These are phyloP conservation scores for Mycena albidolilacea DNA, from an alignment of 768 basidiomycete genomes.

Conservation along the genomic window DNA sequence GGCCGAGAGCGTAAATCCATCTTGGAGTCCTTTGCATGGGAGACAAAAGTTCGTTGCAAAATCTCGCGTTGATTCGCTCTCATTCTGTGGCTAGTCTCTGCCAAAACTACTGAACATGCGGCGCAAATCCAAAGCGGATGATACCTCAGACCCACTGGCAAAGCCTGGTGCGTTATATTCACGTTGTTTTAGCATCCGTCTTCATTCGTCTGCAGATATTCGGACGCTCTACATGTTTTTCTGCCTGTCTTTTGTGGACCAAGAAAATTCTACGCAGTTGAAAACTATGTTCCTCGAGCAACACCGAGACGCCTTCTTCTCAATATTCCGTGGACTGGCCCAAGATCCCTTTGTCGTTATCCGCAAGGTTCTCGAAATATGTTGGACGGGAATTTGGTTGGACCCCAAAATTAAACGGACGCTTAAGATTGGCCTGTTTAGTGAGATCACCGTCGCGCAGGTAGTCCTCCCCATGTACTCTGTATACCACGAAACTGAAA, in stretches of 20 bases:
- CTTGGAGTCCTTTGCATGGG: slow-evolving; percentile 84
- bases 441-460: slow-evolving; percentile 73
- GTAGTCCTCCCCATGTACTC: slow-evolving; percentile 54
- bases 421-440: slow-evolving; percentile 80
- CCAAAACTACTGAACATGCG: slow-evolving; percentile 81
- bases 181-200: neutral
- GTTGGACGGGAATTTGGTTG: slow-evolving; percentile 84
- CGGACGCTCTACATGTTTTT: slow-evolving; percentile 83
- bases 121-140: slow-evolving; percentile 65
- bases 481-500: slow-evolving; percentile 4
- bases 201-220: slow-evolving; percentile 68
- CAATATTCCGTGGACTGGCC: slow-evolving; percentile 79
- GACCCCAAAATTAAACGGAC: slow-evolving; percentile 82
- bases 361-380: slow-evolving; percentile 77
- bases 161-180: slow-evolving; percentile 67
- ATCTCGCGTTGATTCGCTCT: slow-evolving; percentile 1
- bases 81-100: slow-evolving; percentile 61
- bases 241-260: slow-evolving; percentile 79
- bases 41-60: slow-evolving; percentile 69
- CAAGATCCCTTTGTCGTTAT: slow-evolving; percentile 77
- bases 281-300: slow-evolving; percentile 82
- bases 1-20: slow-evolving; percentile 75
- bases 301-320: slow-evolving; percentile 73
- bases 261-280: slow-evolving; percentile 60
- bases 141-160: slow-evolving; percentile 55